These are phyloP conservation scores for Kalmusia sp. DNA, from an alignment of 2,329 filamentous ascomycete species.

Conservation along the genomic window DNA sequence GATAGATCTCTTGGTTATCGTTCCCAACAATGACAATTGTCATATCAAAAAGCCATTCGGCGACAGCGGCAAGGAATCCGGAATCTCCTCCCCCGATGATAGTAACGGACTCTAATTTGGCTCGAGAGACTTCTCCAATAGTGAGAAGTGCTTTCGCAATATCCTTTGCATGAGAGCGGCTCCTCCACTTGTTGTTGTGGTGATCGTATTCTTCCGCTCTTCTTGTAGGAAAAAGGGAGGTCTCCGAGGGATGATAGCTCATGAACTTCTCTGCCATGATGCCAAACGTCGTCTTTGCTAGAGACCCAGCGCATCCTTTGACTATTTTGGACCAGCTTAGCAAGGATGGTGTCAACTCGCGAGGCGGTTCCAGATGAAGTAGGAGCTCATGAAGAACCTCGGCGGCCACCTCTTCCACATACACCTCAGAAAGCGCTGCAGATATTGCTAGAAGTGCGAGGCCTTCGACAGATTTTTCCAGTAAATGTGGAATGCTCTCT, in stretches of 20 bases:
- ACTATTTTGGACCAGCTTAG: constrained; percentile 1
- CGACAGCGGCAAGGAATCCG: constrained; percentile 5
- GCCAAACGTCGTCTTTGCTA: neutral
- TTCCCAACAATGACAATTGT: neutral
- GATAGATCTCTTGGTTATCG: neutral
- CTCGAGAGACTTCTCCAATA: neutral
- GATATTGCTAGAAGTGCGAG: constrained; percentile 6
- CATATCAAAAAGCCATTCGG: constrained; percentile 6
- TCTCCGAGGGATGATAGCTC: neutral
- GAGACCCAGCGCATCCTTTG: constrained; percentile 1
- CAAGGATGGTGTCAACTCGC: neutral
- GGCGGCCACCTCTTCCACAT: neutral
- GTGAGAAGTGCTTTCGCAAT: neutral
- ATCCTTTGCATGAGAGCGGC: neutral
- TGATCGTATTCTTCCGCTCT: neutral
- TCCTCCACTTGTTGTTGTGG: neutral
- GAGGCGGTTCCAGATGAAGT: neutral
- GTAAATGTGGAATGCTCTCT: neutral
- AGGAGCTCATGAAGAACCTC: neutral
- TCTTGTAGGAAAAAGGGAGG: neutral
- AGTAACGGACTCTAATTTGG: neutral
- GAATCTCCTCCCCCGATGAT: constrained; percentile 1
- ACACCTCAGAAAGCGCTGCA: constrained; percentile 4
- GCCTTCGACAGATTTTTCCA: neutral
- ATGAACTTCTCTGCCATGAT: neutral